phyloP scores from a whole-genome alignment of 176 grass and related monocot species.

The Eragrostis nindensis region DNA sequence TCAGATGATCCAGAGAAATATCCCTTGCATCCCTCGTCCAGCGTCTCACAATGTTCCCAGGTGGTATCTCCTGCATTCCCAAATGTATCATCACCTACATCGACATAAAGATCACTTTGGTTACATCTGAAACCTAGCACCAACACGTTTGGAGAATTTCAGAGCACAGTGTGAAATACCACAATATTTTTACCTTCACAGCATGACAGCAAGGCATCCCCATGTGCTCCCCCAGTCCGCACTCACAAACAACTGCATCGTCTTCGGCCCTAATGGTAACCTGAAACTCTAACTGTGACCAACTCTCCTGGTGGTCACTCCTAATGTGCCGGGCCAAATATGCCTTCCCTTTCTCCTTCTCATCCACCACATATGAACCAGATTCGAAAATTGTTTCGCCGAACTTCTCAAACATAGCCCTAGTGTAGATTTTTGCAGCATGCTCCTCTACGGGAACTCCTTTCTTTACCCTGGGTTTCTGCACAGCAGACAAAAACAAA shows the following conservation, averaged over 20 bases:
- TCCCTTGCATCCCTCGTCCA: slow-evolving; percentile 19
- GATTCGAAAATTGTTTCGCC: not conserved
- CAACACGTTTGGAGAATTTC: not conserved
- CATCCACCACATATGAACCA: slow-evolving; percentile 25
- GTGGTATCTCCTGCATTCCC: slow-evolving; percentile 25
- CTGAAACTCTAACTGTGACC: slow-evolving; percentile 26
- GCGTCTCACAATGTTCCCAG: slow-evolving; percentile 10
- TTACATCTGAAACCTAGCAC: not conserved
- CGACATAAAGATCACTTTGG: not conserved
- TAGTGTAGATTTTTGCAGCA: slow-evolving; percentile 22
- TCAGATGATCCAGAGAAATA: not conserved
- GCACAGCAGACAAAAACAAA: not conserved
- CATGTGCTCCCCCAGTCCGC: slow-evolving; percentile 15
- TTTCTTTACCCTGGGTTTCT: slow-evolving; percentile 4
- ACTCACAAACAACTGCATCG: slow-evolving; percentile 20
- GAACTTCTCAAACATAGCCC: slow-evolving; percentile 23
- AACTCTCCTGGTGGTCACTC: not conserved
- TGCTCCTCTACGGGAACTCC: slow-evolving; percentile 13
- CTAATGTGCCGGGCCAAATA: not conserved
- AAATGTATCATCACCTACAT: slow-evolving; percentile 35
- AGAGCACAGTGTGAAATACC: not conserved
- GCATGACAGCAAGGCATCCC: slow-evolving; percentile 35
- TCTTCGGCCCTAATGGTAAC: slow-evolving; percentile 20
- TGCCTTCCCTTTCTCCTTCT: slow-evolving; percentile 23
- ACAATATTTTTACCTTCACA: slow-evolving; percentile 9